Evolutionary conservation across 1,284 basidiomycete species (phyloP).

Genomic region (Heimioporus punctisporus): DNA sequence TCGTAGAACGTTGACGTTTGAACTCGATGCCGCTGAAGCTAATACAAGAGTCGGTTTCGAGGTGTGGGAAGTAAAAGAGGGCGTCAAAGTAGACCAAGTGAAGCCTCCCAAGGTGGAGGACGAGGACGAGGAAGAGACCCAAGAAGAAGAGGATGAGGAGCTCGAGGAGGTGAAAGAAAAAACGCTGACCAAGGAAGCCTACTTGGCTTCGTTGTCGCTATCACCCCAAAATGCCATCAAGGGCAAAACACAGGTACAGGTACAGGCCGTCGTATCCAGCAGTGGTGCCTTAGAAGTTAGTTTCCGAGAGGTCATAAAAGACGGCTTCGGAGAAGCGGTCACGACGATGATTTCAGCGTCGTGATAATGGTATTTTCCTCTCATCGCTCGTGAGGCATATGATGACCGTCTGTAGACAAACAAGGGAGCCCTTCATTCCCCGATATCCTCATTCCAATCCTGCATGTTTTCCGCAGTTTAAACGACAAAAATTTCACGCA

Average conservation of each 20-base stretch:
- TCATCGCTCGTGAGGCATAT: not conserved
- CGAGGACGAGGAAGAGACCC: constrained; percentile 55
- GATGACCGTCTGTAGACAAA: not conserved
- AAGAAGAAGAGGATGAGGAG: constrained; percentile 65
- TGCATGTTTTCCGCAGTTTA: constrained; percentile 22
- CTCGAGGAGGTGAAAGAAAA: constrained; percentile 68
- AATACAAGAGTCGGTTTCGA: constrained; percentile 69
- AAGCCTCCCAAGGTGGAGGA: constrained; percentile 50
- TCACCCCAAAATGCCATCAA: constrained; percentile 52
- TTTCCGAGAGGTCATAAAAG: constrained; percentile 49
- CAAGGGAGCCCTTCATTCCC: constrained; percentile 35
- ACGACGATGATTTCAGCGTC: constrained; percentile 19
- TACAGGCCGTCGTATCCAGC: constrained; percentile 56
- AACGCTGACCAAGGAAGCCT: constrained; percentile 62
- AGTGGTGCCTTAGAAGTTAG: constrained; percentile 54
- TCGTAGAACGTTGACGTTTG: constrained; percentile 71
- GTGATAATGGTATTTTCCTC: constrained; percentile 14
- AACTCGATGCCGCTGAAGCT: constrained; percentile 61
- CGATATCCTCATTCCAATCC: constrained; percentile 65
- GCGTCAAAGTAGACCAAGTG: constrained; percentile 75
- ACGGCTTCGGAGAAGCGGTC: constrained; percentile 29
- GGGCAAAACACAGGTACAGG: constrained; percentile 58
- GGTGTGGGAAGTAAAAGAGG: constrained; percentile 88
- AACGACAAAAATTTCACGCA: constrained; percentile 2
- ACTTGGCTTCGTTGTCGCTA: constrained; percentile 57